Evolutionary conservation across 179 eudicot species (phyloP).

Genomic region (Carnegiea gigantea): DNA sequence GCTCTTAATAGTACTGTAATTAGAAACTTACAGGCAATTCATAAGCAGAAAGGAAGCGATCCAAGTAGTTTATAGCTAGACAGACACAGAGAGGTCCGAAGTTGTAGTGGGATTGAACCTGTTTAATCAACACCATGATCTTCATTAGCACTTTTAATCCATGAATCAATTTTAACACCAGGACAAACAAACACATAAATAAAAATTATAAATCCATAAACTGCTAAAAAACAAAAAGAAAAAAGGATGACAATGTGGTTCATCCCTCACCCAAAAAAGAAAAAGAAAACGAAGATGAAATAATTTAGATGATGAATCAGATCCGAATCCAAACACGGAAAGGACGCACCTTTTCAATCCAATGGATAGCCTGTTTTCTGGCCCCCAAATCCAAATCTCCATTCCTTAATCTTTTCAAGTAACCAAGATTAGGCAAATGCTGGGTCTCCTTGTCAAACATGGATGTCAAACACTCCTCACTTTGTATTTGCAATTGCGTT

Average conservation of each 20-base stretch:
- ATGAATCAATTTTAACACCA: neutral
- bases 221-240: no score
- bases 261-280: neutral
- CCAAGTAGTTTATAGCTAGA: constrained; percentile 30
- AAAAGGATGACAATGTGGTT: neutral
- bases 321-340: neutral
- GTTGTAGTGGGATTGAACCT: constrained; percentile 30
- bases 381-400: constrained; percentile 57
- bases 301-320: constrained; percentile 5
- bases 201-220: no score
- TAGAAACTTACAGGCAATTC: constrained; percentile 24
- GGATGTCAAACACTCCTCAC: constrained; percentile 49
- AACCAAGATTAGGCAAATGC: constrained; percentile 46
- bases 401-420: constrained; percentile 47
- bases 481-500: constrained; percentile 20
- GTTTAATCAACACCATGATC: constrained; percentile 8
- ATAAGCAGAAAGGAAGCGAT: constrained; percentile 28
- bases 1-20: neutral
- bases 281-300: constrained; percentile 3
- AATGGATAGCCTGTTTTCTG: constrained; percentile 57
- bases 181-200: no score
- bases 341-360: constrained; percentile 63
- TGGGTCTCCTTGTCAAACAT: constrained; percentile 52
- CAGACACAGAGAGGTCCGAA: constrained; percentile 29
- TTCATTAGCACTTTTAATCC: neutral